These are phyloP conservation scores for Ganoderma leucocontextum DNA, from an alignment of 1,284 basidiomycete genomes.

Conservation along the genomic window DNA sequence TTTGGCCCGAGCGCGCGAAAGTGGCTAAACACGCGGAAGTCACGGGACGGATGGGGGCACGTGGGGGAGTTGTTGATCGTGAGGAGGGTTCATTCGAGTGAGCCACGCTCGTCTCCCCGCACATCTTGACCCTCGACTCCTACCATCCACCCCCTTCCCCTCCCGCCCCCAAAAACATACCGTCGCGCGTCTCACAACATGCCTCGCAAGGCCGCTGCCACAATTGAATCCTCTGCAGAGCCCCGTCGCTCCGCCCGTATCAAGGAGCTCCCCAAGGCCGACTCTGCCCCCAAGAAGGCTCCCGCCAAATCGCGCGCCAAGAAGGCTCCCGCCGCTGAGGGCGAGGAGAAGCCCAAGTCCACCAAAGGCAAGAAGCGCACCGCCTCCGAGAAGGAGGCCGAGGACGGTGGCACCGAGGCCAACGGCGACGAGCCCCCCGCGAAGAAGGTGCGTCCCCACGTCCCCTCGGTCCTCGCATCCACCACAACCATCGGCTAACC, in stretches of 20 bases:
- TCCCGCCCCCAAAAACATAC: constrained; percentile 21
- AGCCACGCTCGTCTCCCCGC: constrained; percentile 33
- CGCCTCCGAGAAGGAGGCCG: constrained; percentile 44
- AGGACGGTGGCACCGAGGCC: constrained; percentile 38
- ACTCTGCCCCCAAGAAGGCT: constrained; percentile 61
- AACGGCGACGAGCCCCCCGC: constrained; percentile 44
- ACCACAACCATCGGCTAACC: constrained; percentile 16
- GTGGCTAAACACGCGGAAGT: constrained; percentile 32
- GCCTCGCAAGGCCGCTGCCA: constrained; percentile 72
- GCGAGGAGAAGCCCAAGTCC: constrained; percentile 62
- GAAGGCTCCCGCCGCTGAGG: constrained; percentile 48
- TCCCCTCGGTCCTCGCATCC: constrained; percentile 4
- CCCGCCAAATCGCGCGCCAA: constrained; percentile 68
- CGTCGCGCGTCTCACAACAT: constrained; percentile 45
- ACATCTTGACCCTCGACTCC: constrained; percentile 34
- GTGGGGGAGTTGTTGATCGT: constrained; percentile 44
- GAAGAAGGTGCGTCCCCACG: constrained; percentile 43
- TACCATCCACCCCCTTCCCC: constrained; percentile 31
- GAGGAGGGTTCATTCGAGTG: constrained; percentile 37
- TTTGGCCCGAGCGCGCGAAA: constrained; percentile 36
- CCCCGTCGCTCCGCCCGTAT: constrained; percentile 79
- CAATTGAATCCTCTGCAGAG: constrained; percentile 49
- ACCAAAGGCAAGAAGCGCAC: constrained; percentile 64
- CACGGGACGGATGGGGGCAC: constrained; percentile 40
- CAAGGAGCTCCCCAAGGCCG: constrained; percentile 71